Evolutionary conservation across 169 alveolate species (phyloP), one percentile per base, ranked within the genome.

Genomic region (Fabrea salina): DNA sequence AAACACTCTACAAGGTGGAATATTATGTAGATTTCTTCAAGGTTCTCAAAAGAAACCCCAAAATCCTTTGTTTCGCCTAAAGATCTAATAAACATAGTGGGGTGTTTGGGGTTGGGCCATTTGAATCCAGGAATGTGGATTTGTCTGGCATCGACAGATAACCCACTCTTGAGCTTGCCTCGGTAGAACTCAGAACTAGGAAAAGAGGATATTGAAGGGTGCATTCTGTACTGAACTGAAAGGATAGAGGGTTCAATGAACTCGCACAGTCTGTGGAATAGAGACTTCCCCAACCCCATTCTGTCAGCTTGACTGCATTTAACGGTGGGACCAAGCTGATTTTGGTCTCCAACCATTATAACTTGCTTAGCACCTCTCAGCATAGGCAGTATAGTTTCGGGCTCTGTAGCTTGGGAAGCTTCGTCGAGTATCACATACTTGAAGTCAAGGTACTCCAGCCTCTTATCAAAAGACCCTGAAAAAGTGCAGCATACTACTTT

Each of bases 381-480:
- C n/a, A n/a, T n/a, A n/a, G n/a, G n/a, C n/a, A n/a, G n/a, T n/a
- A n/a, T n/a, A n/a, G n/a, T n/a, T n/a, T n/a, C n/a, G n/a, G n/a
- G n/a, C n/a, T n/a, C n/a, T n/a, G n/a, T n/a, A n/a, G n/a, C n/a
- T n/a, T n/a, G n/a, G n/a, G n/a, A n/a, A n/a, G n/a, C n/a, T n/a
- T n/a, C n/a, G n/a, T n/a, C n/a, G n/a, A n/a, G n/a, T n/a, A n/a
- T n/a, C n/a, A n/a, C n/a, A n/a, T n/a, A n/a, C n/a, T n/a, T n/a
- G n/a, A n/a, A n/a, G n/a, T n/a, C n/a, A n/a, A n/a, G n/a, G n/a
- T 77, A 85, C 82, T 89, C 89, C 76, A 97, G 86, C 72, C 99
- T 92, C 37, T 89, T 90, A 85, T 97, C 99, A 71, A 95, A 96
- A 13, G 98, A 94, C 5, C 97, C 97, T 4, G 94, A 95, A 82